phyloP scores from a whole-genome alignment of 257 asterid genomes.

The Petrea volubilis region DNA sequence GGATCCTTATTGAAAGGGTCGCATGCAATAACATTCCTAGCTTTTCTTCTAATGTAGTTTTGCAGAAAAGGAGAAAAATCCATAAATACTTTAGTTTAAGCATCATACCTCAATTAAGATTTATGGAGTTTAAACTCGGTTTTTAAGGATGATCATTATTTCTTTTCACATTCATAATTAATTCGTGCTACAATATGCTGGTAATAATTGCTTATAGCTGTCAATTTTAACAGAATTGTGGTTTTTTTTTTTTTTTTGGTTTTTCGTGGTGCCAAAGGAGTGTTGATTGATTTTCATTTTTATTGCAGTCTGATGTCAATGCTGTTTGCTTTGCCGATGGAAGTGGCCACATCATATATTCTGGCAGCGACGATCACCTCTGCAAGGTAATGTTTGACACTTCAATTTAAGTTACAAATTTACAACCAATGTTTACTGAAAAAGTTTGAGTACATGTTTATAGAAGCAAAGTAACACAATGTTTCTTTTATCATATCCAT shows the following conservation, averaged over 20 bases:
- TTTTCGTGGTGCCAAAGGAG: not conserved
- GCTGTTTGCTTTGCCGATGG: conserved; percentile 98
- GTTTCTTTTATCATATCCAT: not conserved
- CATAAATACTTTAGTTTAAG: not conserved
- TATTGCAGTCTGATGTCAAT: conserved; percentile 91
- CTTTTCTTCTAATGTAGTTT: not conserved
- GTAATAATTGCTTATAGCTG: not conserved
- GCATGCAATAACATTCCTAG: not conserved
- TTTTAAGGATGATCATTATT: not conserved
- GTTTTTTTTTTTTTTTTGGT: not conserved
- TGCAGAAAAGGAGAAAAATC: not conserved
- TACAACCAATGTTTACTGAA: too few species aligned
- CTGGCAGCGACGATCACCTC: conserved; percentile 96
- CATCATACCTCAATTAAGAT: not conserved
- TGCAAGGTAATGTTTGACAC: conserved; percentile 69
- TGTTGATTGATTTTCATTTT: conserved; percentile 17
- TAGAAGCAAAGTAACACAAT: too few species aligned
- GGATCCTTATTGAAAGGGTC: not conserved
- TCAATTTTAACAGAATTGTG: not conserved
- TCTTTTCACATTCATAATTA: not conserved
- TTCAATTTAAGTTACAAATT: not conserved
- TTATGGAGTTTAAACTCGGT: not conserved
- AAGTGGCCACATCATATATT: conserved; percentile 83
- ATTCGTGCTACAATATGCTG: not conserved
- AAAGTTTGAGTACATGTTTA: too few species aligned